phyloP scores from a whole-genome alignment of 345 rosid genomes.

The Firmiana major region DNA sequence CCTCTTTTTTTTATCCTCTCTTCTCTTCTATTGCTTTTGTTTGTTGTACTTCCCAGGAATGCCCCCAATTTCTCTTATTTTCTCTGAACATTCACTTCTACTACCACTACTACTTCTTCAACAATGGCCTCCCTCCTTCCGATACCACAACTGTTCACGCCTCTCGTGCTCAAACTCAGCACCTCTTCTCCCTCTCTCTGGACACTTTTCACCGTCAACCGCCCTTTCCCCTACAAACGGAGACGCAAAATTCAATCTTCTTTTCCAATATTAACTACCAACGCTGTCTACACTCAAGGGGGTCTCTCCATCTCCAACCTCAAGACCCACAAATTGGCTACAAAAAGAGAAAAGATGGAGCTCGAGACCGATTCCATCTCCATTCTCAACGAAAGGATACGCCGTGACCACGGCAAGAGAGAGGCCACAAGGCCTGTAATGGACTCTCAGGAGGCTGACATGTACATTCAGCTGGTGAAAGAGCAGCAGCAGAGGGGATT shows the following conservation, averaged over 20 bases:
- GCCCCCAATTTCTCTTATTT: conserved; percentile 10
- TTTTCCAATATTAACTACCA: conserved; percentile 25
- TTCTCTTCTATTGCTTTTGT: neutral
- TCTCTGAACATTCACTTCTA: neutral
- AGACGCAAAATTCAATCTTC: conserved; percentile 6
- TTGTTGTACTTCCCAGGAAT: neutral
- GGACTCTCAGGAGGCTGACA: conserved; percentile 84
- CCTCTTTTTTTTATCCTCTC: conserved; percentile 20
- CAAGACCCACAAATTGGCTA: conserved; percentile 27
- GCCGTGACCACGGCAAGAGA: conserved; percentile 59
- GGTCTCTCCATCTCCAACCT: conserved; percentile 28
- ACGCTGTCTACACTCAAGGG: conserved; percentile 42
- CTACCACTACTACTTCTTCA: neutral
- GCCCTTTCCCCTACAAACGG: conserved; percentile 19
- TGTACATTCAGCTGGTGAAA: conserved; percentile 73
- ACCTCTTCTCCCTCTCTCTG: conserved; percentile 30
- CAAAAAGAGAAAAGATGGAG: conserved; percentile 39
- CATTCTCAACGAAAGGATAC: conserved; percentile 70
- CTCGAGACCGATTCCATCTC: conserved; percentile 57
- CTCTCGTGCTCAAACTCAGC: conserved; percentile 35
- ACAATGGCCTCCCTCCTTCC: conserved; percentile 50
- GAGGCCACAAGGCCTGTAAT: conserved; percentile 47
- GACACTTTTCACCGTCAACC: conserved; percentile 29
- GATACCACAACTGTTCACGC: conserved; percentile 28
- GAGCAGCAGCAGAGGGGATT: conserved; percentile 88